A percentile compares a stretch with the other conserved stretches of the same genome.
These are phyloP conservation scores for Asparagopsis taxiformis DNA, from an alignment of 31 red algal genomes.

Conservation along the genomic window DNA sequence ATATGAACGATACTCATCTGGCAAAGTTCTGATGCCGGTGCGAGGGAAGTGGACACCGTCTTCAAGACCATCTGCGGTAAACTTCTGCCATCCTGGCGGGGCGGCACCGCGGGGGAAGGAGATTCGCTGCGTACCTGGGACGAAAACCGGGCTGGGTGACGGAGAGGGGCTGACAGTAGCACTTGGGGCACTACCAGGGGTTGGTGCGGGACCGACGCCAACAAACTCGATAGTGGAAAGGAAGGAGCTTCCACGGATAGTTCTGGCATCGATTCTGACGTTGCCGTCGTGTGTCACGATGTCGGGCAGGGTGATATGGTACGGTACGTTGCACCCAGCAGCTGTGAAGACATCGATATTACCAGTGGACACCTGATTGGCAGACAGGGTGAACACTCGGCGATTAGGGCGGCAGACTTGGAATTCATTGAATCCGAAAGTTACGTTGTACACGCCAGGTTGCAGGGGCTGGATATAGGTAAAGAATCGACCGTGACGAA, in stretches of 20 bases:
- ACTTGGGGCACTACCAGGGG: not conserved
- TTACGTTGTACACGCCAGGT: slow-evolving; percentile 3
- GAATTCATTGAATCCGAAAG: not conserved
- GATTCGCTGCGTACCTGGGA: not conserved
- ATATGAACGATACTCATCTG: not conserved
- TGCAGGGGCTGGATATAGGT: not conserved
- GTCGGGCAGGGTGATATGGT: not conserved
- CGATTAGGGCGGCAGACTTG: not conserved
- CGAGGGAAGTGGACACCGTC: not conserved
- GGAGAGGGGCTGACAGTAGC: not conserved
- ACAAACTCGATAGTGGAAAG: slow-evolving; percentile 2
- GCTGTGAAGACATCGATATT: not conserved
- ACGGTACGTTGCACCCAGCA: not conserved
- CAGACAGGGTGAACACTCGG: slow-evolving; percentile 2
- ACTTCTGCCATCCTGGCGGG: slow-evolving; percentile 1
- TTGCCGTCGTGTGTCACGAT: not conserved
- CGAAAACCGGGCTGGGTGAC: not conserved
- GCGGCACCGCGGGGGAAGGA: not conserved
- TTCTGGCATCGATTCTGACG: not conserved
- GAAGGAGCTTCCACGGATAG: not conserved
- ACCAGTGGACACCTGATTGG: not conserved
- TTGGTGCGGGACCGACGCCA: not conserved
- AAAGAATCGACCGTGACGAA: not conserved
- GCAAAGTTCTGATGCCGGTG: not conserved
- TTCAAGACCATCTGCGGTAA: not conserved